These are phyloP conservation scores for Neurospora sp. DNA, from an alignment of 495 filamentous ascomycete genomes.

Conservation along the genomic window DNA sequence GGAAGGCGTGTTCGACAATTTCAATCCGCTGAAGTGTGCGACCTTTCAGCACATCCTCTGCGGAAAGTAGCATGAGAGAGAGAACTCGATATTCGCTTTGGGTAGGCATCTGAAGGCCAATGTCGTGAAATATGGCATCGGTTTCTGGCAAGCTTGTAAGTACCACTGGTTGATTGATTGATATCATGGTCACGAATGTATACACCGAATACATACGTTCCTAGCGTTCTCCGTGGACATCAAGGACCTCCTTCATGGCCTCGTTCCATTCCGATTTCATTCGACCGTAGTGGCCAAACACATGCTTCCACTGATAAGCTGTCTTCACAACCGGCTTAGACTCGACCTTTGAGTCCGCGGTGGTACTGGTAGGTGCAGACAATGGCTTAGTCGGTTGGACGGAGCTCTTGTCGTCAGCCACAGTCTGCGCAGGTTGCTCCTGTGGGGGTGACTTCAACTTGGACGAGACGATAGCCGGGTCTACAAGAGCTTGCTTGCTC, in stretches of 20 bases:
- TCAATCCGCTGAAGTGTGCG: neutral
- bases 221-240: neutral
- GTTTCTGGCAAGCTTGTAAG: neutral
- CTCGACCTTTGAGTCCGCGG: constrained; percentile 2
- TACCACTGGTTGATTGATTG: neutral
- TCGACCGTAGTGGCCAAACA: neutral
- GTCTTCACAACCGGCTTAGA: constrained; percentile 4
- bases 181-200: neutral
- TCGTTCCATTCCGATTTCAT: neutral
- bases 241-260: neutral
- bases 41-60: neutral
- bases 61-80: neutral
- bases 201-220: neutral
- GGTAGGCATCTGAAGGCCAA: neutral
- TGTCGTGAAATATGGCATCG: neutral
- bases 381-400: neutral
- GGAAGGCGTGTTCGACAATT: neutral
- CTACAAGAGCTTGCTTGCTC: constrained; percentile 46
- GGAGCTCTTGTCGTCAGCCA: constrained; percentile 28
- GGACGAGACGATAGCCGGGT: constrained; percentile 73
- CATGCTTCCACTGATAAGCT: neutral
- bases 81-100: neutral
- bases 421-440: constrained; percentile 31
- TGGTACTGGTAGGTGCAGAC: constrained; percentile 14
- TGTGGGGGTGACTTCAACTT: constrained; percentile 43